Conservation (phyloP, 441 rosid species). For the Omphalea diandra region DNA sequence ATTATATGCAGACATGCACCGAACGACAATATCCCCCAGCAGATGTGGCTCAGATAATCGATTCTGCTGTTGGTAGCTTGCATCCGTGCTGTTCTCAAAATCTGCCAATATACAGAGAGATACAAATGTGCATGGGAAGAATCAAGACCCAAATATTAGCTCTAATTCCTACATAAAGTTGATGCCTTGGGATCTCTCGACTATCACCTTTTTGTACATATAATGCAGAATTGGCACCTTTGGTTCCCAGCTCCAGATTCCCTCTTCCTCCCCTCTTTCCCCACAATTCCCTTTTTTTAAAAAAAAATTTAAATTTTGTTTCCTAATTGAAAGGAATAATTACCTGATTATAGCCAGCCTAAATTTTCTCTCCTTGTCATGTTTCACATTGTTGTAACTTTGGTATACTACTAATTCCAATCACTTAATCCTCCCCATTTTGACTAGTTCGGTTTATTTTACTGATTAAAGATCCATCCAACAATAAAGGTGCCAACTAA, state of each 20-base stretch:
- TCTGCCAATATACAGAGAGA: conserved; percentile 74
- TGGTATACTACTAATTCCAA: too few species aligned
- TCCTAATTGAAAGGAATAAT: background rate
- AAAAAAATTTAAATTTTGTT: background rate
- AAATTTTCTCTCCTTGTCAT: too few species aligned
- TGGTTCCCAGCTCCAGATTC: background rate
- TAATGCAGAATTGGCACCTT: background rate
- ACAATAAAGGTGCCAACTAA: too few species aligned
- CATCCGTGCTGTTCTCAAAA: conserved; percentile 83
- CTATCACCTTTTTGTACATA: conserved; percentile 18
- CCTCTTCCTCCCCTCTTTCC: background rate
- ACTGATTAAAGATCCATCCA: too few species aligned
- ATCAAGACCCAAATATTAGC: conserved; percentile 94
- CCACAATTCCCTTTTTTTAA: background rate
- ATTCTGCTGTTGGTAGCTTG: conserved; percentile 75
- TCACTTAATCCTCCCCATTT: too few species aligned
- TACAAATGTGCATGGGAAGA: conserved; percentile 93
- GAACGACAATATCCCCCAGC: conserved; percentile 87
- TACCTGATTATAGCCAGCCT: background rate
- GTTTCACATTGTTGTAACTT: too few species aligned
- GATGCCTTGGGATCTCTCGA: background rate
- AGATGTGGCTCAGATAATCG: conserved; percentile 88
- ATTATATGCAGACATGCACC: conserved; percentile 67
- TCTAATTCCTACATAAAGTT: conserved; percentile 68
- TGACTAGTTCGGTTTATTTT: too few species aligned